Evolutionary conservation across 345 rosid genomes (phyloP), one percentile per base, ranked within the genome.

Genomic region (Sonneratia caseolaris): DNA sequence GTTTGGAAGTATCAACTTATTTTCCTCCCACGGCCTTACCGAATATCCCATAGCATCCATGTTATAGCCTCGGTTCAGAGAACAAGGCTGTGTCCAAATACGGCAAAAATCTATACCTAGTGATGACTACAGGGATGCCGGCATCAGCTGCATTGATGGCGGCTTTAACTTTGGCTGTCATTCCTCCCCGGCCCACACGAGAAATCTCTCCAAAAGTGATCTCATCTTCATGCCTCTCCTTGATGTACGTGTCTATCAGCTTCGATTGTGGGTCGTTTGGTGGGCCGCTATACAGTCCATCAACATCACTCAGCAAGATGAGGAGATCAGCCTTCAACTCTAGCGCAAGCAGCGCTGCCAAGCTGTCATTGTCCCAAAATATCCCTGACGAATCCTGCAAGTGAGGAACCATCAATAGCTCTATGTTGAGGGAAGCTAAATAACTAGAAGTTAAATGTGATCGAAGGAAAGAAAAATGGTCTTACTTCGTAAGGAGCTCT

Each of bases 291-390:
- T 88, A 96, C 68, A 96, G 94, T 77, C 99, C 99, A 66, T 88
- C 99, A 0, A 96, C 99, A 75, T 96, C 99, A 79, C 99, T 96
- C 81, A 92, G 85, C 53, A 96, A 83, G 75, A 96, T 78, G 73
- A 95, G 90, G 80, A 96, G 97, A 82, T 96, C 99, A 37, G 99
- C 99, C 66, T 92, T 87, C 71, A 96, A 78, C 77, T 96, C 98
- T 80, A 96, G 70, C 24, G 99, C 99, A 64, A 96, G 78, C 66
- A 96, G 81, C 68, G 94, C 97, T 48, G 99, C 96, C 76, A 96
- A 85, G 82, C 99, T 96, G 80, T 96, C 99, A 78, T 96, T 96
- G 73, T 96, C 99, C 99, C 99, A 96, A 72, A 96, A 96, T 76
- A 96, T 96, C 59, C 99, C 99, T 72, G 97, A 89, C 15, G 97